Conservation (phyloP, 139 green algal genomes). For the Micractinium conductrix region DNA sequence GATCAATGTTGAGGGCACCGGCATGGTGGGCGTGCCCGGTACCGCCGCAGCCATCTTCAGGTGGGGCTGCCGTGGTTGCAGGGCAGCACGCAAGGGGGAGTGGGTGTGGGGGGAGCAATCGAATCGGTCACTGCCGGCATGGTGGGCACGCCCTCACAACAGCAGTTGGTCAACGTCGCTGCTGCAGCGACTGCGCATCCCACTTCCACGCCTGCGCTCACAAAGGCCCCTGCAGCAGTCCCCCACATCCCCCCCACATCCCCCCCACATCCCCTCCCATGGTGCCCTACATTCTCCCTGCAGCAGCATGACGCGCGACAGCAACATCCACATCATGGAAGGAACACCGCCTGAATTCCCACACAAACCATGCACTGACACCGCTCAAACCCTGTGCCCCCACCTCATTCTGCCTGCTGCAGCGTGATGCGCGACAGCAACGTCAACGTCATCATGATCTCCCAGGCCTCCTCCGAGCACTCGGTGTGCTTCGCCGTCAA, state of each 20-base stretch:
- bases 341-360: too few species aligned
- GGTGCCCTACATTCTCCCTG: too few species aligned
- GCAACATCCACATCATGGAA: constrained; percentile 95
- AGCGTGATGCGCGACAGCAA: constrained; percentile 79
- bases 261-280: too few species aligned
- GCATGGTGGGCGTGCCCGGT: constrained; percentile 97
- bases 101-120: too few species aligned
- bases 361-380: too few species aligned
- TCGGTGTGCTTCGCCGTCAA: constrained; percentile 97
- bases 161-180: too few species aligned
- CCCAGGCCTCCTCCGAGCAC: constrained; percentile 91
- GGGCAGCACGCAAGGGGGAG: too few species aligned
- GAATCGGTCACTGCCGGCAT: too few species aligned
- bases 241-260: neutral
- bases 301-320: constrained; percentile 75
- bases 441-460: constrained; percentile 99
- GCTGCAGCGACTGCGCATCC: neutral
- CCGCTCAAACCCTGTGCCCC: neutral
- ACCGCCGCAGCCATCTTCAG: constrained; percentile 91
- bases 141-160: too few species aligned
- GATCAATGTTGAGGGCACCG: constrained; percentile 97
- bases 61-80: too few species aligned
- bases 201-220: neutral
- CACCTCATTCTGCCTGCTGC: constrained; percentile 22
- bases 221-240: neutral